phyloP scores from a whole-genome alignment of 2,329 filamentous ascomycete species.

The Colletotrichum lentis region DNA sequence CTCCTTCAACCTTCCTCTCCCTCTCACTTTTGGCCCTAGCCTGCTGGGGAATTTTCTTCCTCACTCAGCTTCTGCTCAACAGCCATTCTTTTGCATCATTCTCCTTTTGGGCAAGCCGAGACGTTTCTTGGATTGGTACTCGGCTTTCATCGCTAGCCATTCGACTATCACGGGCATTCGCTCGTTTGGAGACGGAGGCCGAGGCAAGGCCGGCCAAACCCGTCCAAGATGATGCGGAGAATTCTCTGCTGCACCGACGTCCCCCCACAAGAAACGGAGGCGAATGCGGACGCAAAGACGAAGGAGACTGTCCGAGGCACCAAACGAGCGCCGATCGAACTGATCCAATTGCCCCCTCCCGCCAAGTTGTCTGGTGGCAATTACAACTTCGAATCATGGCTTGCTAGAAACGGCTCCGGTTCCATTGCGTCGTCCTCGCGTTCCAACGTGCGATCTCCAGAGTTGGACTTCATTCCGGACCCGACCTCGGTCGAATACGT shows the following conservation, averaged over 20 bases:
- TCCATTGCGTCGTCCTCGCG: slow-evolving; percentile 23
- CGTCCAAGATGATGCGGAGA: slow-evolving; percentile 10
- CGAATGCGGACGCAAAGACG: background rate
- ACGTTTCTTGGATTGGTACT: slow-evolving; percentile 34
- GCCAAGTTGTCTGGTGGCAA: slow-evolving; percentile 24
- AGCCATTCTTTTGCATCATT: slow-evolving; percentile 31
- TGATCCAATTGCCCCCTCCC: slow-evolving; percentile 21
- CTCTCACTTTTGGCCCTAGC: slow-evolving; percentile 3
- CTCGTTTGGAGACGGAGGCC: slow-evolving; percentile 29
- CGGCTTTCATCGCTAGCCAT: slow-evolving; percentile 32
- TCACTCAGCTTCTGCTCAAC: slow-evolving; percentile 19
- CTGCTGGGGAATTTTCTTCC: background rate
- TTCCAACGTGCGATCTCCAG: slow-evolving; percentile 19
- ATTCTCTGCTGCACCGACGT: slow-evolving; percentile 20
- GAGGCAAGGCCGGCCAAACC: background rate
- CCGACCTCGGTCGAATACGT: slow-evolving; percentile 26
- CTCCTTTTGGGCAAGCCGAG: slow-evolving; percentile 26
- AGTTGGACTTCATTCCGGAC: slow-evolving; percentile 23
- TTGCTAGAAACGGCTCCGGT: slow-evolving; percentile 13
- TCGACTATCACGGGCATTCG: slow-evolving; percentile 28
- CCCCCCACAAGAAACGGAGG: background rate
- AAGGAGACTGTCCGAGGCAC: background rate
- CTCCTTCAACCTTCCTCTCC: slow-evolving; percentile 16
- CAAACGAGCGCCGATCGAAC: background rate
- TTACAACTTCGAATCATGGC: slow-evolving; percentile 19